Conservation (phyloP, 257 asterid species). For the Echites panduratus region DNA sequence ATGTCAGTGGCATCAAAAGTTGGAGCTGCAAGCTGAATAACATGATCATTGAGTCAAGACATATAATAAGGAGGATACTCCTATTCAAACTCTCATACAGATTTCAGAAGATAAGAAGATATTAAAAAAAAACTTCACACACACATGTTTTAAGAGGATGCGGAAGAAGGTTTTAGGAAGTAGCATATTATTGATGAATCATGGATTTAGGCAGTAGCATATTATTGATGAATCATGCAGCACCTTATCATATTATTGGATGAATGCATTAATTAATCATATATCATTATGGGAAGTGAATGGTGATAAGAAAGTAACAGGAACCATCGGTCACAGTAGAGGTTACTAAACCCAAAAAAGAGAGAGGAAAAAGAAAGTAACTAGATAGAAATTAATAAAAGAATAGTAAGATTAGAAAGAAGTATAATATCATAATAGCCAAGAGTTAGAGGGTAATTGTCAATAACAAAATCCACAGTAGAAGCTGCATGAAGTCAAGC, state of each 20-base stretch:
- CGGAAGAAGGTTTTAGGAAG: background rate
- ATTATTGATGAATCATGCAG: background rate
- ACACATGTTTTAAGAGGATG: background rate
- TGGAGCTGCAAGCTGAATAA: slow-evolving; percentile 44
- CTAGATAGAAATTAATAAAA: background rate
- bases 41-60: background rate
- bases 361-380: background rate
- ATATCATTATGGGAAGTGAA: background rate
- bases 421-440: background rate
- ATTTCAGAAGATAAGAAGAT: background rate
- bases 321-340: background rate
- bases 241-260: background rate
- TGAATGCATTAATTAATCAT: background rate
- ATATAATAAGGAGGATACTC: background rate
- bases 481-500: background rate
- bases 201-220: background rate
- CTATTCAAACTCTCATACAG: background rate
- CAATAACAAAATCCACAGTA: background rate
- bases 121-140: background rate
- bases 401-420: background rate
- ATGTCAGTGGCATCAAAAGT: slow-evolving; percentile 51
- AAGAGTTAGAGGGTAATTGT: background rate
- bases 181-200: background rate
- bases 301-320: background rate
- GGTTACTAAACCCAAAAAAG: background rate